Evolutionary conservation across 495 filamentous ascomycete species (phyloP).

Genomic region (Acidomyces sp.): DNA sequence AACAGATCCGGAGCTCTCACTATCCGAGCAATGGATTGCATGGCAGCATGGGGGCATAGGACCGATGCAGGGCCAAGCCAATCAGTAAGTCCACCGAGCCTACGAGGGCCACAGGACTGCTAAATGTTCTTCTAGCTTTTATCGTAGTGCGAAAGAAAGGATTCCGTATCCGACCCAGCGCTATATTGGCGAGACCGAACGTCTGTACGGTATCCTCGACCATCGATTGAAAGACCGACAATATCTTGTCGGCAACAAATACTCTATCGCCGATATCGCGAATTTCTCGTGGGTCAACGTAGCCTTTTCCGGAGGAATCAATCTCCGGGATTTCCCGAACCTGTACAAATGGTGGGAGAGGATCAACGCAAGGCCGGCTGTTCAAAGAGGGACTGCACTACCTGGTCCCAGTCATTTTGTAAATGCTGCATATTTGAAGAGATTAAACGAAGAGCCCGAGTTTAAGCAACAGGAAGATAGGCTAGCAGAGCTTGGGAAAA

Average conservation of each 20-base stretch:
- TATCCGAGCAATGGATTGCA: conserved; percentile 30
- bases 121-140: conserved; percentile 16
- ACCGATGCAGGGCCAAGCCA: conserved; percentile 30
- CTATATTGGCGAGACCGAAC: conserved; percentile 29
- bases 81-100: conserved; percentile 18
- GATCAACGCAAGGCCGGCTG: conserved; percentile 24
- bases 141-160: conserved; percentile 24
- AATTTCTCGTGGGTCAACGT: conserved; percentile 27
- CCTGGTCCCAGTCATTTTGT: conserved; percentile 16
- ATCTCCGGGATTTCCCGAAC: conserved; percentile 25
- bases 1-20: conserved; percentile 23
- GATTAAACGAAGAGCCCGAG: conserved; percentile 26
- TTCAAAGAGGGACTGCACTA: conserved; percentile 23
- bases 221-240: conserved; percentile 22
- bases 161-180: conserved; percentile 28
- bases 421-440: conserved; percentile 20
- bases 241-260: conserved; percentile 29
- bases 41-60: conserved; percentile 30
- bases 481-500: conserved; percentile 17
- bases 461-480: conserved; percentile 21
- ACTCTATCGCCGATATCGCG: conserved; percentile 28
- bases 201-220: conserved; percentile 28
- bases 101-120: too few species aligned
- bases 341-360: conserved; percentile 25
- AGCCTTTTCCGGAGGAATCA: conserved; percentile 20